These are phyloP conservation scores for Cercospora janseana DNA, from an alignment of 2,329 filamentous ascomycete species.

Conservation along the genomic window DNA sequence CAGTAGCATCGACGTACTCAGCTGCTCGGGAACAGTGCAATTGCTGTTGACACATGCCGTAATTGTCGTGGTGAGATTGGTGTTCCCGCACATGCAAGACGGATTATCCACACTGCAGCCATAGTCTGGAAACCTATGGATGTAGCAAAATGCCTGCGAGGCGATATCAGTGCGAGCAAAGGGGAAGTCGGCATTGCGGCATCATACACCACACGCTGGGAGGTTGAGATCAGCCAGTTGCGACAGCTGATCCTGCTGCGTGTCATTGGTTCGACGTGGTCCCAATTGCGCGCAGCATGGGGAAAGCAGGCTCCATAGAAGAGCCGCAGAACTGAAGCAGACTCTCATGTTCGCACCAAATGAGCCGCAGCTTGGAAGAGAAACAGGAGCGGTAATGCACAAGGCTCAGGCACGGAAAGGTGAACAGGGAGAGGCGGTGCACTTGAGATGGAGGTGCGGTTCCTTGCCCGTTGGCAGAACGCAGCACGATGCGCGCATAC, in stretches of 20 bases:
- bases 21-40: conserved; percentile 24
- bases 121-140: conserved; percentile 22
- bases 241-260: background rate
- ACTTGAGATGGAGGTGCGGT: background rate
- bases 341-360: conserved; percentile 2
- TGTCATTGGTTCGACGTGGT: background rate
- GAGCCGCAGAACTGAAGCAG: background rate
- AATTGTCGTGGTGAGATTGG: conserved; percentile 23
- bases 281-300: background rate
- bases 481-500: conserved; percentile 9
- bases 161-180: background rate
- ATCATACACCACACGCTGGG: conserved; percentile 19
- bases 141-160: conserved; percentile 24
- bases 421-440: background rate
- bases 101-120: conserved; percentile 17
- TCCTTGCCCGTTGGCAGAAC: conserved; percentile 7
- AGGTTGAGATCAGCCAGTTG: conserved; percentile 15
- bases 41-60: conserved; percentile 23
- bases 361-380: too few species aligned
- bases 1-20: conserved; percentile 7
- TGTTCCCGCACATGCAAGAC: conserved; percentile 23
- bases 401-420: background rate
- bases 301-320: background rate
- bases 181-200: too few species aligned
- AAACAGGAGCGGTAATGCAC: background rate